Evolutionary conservation across 306 rosid species (phyloP), one percentile per base, ranked within the genome.

Genomic region (Castanopsis chinensis): DNA sequence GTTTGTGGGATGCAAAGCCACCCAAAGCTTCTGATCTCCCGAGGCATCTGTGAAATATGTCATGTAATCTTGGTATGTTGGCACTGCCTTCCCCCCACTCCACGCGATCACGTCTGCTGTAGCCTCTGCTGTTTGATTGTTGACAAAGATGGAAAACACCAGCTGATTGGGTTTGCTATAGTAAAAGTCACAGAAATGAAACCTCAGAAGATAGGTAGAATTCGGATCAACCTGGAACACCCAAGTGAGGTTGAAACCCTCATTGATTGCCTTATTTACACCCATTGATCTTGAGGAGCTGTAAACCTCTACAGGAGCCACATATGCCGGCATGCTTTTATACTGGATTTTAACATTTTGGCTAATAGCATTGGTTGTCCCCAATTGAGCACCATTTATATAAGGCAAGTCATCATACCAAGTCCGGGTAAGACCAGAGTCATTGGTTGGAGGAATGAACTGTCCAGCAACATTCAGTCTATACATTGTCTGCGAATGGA

Each of bases 381-480:
- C 92, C 14, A 17, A 2, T 25, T 83, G 18, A 67, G 87, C 80
- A 72, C 90, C 90, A 33, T 41, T 65, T 3, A 88, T 1, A 49
- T 88, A 88, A 32, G 92, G 92, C 1, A 76, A 65, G 69, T 88
- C 92, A 70, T 86, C 90, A 10, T 86, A 88, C 92, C 90, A 88
- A 32, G 63, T 75, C 73, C 92, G 87, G 13, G 77, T 65, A 64
- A 88, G 88, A 68, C 73, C 85, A 55, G 88, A 84, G 45, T 88
- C 92, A 54, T 88, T 81, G 15, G 52, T 18, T 15, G 90, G 80
- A 45, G 90, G 80, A 58, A 88, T 78, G 45, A 79, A 86, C 15
- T 88, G 84, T n/a, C 92, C 92, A 5, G 90, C 92, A 21, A 86
- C 90, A 17, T 88, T 88, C 3, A 88, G 51, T 28, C 92, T 86